A percentile compares a stretch with the other conserved stretches of the same genome.
phyloP scores from a whole-genome alignment of 1,139 yeast species.

The Debaryomyces sp. region DNA sequence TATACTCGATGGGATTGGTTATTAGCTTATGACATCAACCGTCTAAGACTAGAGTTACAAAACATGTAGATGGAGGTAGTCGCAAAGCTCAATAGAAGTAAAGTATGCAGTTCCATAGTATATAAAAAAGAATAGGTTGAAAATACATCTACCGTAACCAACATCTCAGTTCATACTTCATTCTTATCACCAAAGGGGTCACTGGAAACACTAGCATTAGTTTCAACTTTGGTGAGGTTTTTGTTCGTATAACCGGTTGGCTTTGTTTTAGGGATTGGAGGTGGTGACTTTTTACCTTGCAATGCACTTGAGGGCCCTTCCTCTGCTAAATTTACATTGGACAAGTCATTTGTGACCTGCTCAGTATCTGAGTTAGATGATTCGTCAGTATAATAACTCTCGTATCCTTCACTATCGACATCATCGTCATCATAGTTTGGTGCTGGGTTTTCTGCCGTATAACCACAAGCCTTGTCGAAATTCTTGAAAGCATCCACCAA shows the following conservation, averaged over 20 bases:
- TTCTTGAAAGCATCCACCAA: conserved; percentile 70
- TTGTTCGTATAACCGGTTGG: conserved; percentile 13
- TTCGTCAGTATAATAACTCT: conserved; percentile 52
- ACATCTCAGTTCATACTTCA: conserved; percentile 28
- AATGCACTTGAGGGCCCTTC: neutral
- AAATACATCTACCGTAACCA: neutral
- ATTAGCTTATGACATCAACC: neutral
- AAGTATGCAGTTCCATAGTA: neutral
- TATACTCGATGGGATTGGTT: neutral
- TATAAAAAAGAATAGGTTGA: neutral
- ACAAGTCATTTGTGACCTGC: conserved; percentile 20
- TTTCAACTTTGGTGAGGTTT: conserved; percentile 21
- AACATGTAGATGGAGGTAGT: neutral
- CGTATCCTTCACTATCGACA: conserved; percentile 27
- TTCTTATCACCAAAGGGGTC: conserved; percentile 77
- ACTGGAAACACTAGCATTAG: conserved; percentile 38
- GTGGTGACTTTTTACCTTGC: conserved; percentile 22
- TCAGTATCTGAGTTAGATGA: conserved; percentile 24
- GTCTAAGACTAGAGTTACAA: neutral
- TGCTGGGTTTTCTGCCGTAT: conserved; percentile 38
- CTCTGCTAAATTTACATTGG: conserved; percentile 15
- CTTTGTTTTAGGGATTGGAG: conserved; percentile 36
- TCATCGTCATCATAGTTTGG: conserved; percentile 37
- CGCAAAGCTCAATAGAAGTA: neutral
- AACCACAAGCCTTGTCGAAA: conserved; percentile 57